phyloP scores from a whole-genome alignment of 148 eudicot species.

The Spergularia bocconei region DNA sequence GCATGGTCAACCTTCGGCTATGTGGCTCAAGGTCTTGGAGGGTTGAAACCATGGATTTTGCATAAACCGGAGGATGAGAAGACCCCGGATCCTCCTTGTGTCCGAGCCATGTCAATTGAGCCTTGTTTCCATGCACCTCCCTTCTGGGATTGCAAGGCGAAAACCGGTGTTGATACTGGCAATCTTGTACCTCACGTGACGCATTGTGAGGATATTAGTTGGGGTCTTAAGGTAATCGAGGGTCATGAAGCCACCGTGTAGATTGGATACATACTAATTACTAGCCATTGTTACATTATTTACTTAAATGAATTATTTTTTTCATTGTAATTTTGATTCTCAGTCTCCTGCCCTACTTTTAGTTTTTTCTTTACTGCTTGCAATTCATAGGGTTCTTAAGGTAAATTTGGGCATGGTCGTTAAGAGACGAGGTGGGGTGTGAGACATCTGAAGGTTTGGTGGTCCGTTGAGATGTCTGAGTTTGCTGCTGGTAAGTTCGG shows the following conservation, averaged over 20 bases:
- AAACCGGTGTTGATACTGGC: constrained; percentile 61
- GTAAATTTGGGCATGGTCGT: no score
- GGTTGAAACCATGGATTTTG: constrained; percentile 89
- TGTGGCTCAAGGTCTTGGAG: constrained; percentile 93
- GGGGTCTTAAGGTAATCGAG: constrained; percentile 91
- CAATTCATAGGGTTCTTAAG: no score
- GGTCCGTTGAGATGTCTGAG: no score
- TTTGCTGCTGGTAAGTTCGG: no score
- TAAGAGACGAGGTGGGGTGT: no score
- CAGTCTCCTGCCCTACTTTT: no score
- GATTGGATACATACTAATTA: constrained; percentile 10
- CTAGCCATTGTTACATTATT: constrained; percentile 2
- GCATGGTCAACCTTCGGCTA: constrained; percentile 95
- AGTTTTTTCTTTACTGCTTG: no score
- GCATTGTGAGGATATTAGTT: constrained; percentile 94
- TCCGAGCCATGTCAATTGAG: constrained; percentile 74
- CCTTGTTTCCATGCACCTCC: constrained; percentile 98
- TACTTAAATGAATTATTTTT: neutral
- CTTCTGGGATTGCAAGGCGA: constrained; percentile 73
- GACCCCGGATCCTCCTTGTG: constrained; percentile 79
- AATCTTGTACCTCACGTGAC: constrained; percentile 71
- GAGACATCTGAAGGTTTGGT: no score
- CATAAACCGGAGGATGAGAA: constrained; percentile 65
- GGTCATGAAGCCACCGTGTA: constrained; percentile 32
- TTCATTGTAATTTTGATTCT: neutral